Evolutionary conservation across 805 yeast species (phyloP), one percentile per base, ranked within the genome.

Genomic region (Pichia membranifaciens): DNA sequence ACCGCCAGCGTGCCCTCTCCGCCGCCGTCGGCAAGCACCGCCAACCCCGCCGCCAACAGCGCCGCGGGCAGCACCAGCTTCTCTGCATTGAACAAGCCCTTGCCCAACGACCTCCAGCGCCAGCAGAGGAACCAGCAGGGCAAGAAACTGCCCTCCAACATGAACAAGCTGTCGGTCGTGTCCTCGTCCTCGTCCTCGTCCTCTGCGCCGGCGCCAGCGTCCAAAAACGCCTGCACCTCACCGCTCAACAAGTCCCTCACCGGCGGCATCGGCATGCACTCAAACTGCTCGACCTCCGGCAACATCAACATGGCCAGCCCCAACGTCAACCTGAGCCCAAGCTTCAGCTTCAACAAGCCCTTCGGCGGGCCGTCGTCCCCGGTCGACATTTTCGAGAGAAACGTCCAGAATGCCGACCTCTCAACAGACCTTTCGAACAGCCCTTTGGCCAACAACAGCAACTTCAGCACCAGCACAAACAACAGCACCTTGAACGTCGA

Each of bases 311-410:
- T 5, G 16, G 22, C 20, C 25, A 38, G 15, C 25, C 22, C 28
- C n/a, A 20, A 13, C 12, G 13, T 18, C 22, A 20, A 5, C 21
- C n/a, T 21, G 12, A 20, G 28, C 5, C 1, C 29, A 20, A 35
- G 29, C 12, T 16, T 46, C 4, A 5, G 49, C 3, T 18, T 32
- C 23, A n/a, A n/a, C n/a, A n/a, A n/a, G n/a, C n/a, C n/a, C n/a
- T n/a, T n/a, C n/a, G n/a, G n/a, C n/a, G n/a, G n/a, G n/a, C n/a
- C n/a, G n/a, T 25, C 29, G 7, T 25, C 29, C 29, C 49, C 47
- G 29, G 38, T 37, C 18, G 46, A 50, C 18, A 51, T 51, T 2
- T 51, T 51, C 28, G 54, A 51, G 44, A 44, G 54, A 43, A 49
- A 35, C 28, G 52, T 49, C 9, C 52, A 49, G 16, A 16, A 36